Conservation (phyloP, 176 grass and related monocot species). For the Aegilops bicornis region DNA sequence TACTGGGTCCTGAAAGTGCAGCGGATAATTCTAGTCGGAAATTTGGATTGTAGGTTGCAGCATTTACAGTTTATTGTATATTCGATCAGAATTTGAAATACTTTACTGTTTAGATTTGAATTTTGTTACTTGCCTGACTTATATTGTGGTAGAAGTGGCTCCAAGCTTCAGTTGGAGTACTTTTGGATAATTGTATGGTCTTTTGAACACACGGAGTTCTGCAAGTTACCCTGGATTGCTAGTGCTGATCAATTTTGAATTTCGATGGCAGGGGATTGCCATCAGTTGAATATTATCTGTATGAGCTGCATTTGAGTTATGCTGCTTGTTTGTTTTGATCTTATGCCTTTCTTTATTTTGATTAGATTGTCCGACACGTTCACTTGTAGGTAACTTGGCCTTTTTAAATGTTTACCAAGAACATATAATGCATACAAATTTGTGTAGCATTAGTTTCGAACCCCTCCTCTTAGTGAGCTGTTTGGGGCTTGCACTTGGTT, state of each 20-base stretch:
- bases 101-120: neutral
- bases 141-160: neutral
- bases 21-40: neutral
- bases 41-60: neutral
- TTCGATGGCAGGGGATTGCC: neutral
- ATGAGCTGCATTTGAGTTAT: conserved; percentile 14
- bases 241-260: neutral
- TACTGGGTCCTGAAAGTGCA: neutral
- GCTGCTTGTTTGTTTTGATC: conserved; percentile 21
- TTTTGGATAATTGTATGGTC: neutral
- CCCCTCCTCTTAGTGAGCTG: neutral
- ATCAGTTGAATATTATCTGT: neutral
- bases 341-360: neutral
- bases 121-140: neutral
- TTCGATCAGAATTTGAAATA: neutral
- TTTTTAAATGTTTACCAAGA: neutral
- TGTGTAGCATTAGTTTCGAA: neutral
- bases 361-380: neutral
- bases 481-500: neutral
- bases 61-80: neutral
- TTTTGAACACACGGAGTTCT: neutral
- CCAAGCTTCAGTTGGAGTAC: conserved; percentile 7
- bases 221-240: neutral
- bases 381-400: neutral
- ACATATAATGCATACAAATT: neutral